phyloP scores from a whole-genome alignment of 2,329 filamentous ascomycete species.

The Fusarium euwallaceae region DNA sequence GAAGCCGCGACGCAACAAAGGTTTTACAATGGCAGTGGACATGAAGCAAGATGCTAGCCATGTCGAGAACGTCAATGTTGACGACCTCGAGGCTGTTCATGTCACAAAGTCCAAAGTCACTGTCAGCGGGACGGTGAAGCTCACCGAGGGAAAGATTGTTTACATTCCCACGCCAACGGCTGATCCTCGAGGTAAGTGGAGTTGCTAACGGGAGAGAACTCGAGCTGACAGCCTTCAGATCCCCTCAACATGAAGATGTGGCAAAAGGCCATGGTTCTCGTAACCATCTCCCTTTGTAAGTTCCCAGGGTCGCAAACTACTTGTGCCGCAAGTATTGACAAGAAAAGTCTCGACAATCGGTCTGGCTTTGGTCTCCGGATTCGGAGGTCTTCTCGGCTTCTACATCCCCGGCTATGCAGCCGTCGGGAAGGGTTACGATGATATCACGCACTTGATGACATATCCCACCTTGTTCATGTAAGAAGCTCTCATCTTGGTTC shows the following conservation, averaged over 20 bases:
- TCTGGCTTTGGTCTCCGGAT: slow-evolving; percentile 21
- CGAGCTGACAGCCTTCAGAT: slow-evolving; percentile 21
- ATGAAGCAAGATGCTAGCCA: slow-evolving; percentile 33
- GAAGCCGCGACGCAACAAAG: neutral
- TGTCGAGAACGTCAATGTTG: slow-evolving; percentile 35
- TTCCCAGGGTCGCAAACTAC: neutral
- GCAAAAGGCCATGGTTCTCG: slow-evolving; percentile 36
- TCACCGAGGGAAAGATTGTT: slow-evolving; percentile 31
- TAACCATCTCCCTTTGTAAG: slow-evolving; percentile 38
- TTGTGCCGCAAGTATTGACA: neutral
- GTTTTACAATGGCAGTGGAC: slow-evolving; percentile 24
- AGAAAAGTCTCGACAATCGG: slow-evolving; percentile 23
- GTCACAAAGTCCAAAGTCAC: slow-evolving; percentile 35
- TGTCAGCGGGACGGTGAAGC: slow-evolving; percentile 39
- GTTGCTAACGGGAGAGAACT: too few species aligned
- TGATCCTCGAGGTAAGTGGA: slow-evolving; percentile 14
- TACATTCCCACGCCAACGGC: slow-evolving; percentile 40
- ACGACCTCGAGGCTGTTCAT: slow-evolving; percentile 36
- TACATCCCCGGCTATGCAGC: slow-evolving; percentile 26
- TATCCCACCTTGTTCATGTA: slow-evolving; percentile 30
- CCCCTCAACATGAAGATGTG: slow-evolving; percentile 43
- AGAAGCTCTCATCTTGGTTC: too few species aligned
- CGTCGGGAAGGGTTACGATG: slow-evolving; percentile 20
- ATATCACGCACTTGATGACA: slow-evolving; percentile 30
- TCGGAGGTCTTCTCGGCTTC: slow-evolving; percentile 28